Evolutionary conservation across 2,329 filamentous ascomycete species (phyloP).

Genomic region (Fusarium sp.): DNA sequence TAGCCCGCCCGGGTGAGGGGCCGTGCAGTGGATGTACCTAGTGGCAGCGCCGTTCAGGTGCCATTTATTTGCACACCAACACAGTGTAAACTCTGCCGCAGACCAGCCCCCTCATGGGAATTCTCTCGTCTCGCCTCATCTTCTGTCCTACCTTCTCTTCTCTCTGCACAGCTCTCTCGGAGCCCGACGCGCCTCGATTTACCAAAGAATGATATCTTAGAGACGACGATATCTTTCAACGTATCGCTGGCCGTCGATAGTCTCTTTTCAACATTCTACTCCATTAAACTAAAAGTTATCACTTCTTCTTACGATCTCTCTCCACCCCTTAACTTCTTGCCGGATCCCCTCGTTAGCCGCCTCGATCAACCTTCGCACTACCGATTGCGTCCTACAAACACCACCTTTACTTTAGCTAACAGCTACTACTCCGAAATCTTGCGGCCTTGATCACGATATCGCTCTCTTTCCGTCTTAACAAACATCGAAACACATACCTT

Average conservation of each 20-base stretch:
- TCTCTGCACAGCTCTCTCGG: constrained; percentile 31
- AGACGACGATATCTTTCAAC: constrained; percentile 27
- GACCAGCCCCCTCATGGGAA: constrained; percentile 42
- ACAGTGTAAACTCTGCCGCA: constrained; percentile 37
- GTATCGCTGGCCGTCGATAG: constrained; percentile 23
- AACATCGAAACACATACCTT: not conserved
- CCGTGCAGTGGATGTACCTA: constrained; percentile 26
- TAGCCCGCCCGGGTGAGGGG: constrained; percentile 13
- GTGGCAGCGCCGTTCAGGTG: constrained; percentile 29
- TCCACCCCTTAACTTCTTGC: constrained; percentile 27
- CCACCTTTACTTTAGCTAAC: constrained; percentile 19
- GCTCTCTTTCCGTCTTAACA: not conserved
- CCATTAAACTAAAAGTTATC: constrained; percentile 14
- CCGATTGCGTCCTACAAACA: constrained; percentile 31
- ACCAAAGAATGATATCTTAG: constrained; percentile 36
- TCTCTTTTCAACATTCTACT: not conserved
- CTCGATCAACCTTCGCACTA: constrained; percentile 20
- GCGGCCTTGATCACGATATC: constrained; percentile 5
- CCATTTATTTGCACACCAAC: constrained; percentile 20
- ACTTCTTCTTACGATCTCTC: constrained; percentile 23
- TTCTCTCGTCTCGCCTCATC: constrained; percentile 34
- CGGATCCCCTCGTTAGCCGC: constrained; percentile 26
- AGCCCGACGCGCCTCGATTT: constrained; percentile 39
- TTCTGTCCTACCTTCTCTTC: constrained; percentile 35
- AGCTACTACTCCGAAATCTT: not conserved